Conservation (phyloP, 108 stramenopile genomes). For the Nitzschia sp. region DNA sequence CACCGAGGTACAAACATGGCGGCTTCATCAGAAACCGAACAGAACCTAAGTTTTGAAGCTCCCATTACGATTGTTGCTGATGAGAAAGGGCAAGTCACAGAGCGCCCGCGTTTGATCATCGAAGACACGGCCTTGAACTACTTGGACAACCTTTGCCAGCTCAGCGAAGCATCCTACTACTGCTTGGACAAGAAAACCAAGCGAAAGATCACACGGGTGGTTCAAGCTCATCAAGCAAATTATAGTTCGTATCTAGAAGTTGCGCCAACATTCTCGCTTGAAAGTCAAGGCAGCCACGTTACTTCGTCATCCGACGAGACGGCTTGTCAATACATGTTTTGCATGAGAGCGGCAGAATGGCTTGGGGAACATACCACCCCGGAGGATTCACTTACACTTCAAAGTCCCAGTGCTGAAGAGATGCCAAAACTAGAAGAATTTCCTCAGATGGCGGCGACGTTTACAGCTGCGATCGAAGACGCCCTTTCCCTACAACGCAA, state of each 20-base stretch:
- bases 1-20: neutral
- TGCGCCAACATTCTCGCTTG: neutral
- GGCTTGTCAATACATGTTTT: conserved; percentile 12
- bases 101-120: neutral
- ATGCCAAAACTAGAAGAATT: neutral
- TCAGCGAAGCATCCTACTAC: conserved; percentile 18
- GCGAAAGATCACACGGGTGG: neutral
- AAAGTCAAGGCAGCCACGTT: neutral
- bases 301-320: neutral
- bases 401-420: neutral
- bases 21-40: neutral
- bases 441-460: neutral
- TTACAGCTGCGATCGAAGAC: neutral
- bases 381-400: neutral
- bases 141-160: conserved; percentile 5
- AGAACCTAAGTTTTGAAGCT: neutral
- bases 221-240: neutral
- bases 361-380: neutral
- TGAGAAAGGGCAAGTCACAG: neutral
- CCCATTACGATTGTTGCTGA: neutral
- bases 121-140: conserved; percentile 3
- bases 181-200: conserved; percentile 7
- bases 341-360: neutral
- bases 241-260: neutral
- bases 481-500: neutral